Evolutionary conservation across 345 rosid genomes (phyloP), one percentile per base, ranked within the genome.

Genomic region (Salix suchowensis): DNA sequence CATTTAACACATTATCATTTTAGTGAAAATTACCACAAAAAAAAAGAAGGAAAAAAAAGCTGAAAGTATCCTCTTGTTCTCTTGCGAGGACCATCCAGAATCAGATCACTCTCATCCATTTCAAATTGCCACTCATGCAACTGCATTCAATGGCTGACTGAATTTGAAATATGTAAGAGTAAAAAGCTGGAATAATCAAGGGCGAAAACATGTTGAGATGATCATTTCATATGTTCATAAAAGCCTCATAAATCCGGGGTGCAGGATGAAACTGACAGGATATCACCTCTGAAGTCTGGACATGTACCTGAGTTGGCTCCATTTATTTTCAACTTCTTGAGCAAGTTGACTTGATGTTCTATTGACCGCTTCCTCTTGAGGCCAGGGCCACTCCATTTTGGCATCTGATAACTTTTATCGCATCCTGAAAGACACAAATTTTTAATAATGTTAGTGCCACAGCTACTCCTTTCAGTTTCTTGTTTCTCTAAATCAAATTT

Each of bases 291-390:
- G 13, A 1, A 70, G n/a, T 18, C 7, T 1, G 58, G 24, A 15
- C 6, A 19, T 66, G 65, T 72, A 84, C 88, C 88, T 77, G 83
- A 71, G 60, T 24, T 52, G 23, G 64, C 32, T 13, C 84, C 88
- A 62, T 77, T 81, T 62, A 78, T 82, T 84, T 81, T 94, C n/a
- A 82, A 80, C 84, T 83, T 92, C 89, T 89, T 88, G 62, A 78
- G 77, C 15, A 83, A 84, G 48, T 62, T 67, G 21, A 78, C 72
- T 68, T 52, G 21, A 5, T 88, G 85, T 78, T 86, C 88, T 74
- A 74, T 28, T 52, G 77, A 52, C 7, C 84, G 81, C 79, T 85
- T 87, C 85, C 97, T 89, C 86, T 92, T 91, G 37, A 67, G 72
- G 55, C 86, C 85, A 40, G 71, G 21, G 6, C 77, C 73, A 19